Conservation (phyloP, 441 rosid genomes). For the Daphne laureola region DNA sequence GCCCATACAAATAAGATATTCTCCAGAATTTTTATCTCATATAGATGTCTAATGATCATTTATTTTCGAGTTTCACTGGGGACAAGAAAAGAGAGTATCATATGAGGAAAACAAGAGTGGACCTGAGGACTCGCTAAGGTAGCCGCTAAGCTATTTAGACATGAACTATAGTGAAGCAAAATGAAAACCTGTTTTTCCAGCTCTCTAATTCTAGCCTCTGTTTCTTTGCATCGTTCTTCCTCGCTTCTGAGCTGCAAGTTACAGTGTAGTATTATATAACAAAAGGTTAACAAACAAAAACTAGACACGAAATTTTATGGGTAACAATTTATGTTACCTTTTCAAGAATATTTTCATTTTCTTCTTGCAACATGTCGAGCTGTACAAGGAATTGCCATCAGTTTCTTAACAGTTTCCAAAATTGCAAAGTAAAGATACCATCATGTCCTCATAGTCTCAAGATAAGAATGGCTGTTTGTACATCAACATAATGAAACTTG, state of each 20-base stretch:
- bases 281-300: not conserved
- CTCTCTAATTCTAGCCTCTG: conserved; percentile 84
- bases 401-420: conserved; percentile 7
- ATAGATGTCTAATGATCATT: too few species aligned
- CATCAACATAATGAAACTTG: not conserved
- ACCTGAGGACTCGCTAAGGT: too few species aligned
- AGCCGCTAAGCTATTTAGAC: too few species aligned
- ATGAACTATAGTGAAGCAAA: not conserved
- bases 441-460: conserved; percentile 3
- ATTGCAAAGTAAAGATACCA: conserved; percentile 7
- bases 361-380: conserved; percentile 77
- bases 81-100: too few species aligned
- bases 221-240: conserved; percentile 84
- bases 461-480: not conserved
- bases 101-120: too few species aligned
- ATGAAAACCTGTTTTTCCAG: conserved; percentile 79
- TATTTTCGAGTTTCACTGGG: too few species aligned
- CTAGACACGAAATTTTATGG: not conserved
- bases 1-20: too few species aligned
- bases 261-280: conserved; percentile 15
- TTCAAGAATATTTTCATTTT: conserved; percentile 51
- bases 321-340: conserved; percentile 50
- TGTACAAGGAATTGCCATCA: conserved; percentile 18
- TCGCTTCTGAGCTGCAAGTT: conserved; percentile 78
- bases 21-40: too few species aligned